Evolutionary conservation across 257 asterid species (phyloP), one percentile per base, ranked within the genome.

Genomic region (Salvia splendens): DNA sequence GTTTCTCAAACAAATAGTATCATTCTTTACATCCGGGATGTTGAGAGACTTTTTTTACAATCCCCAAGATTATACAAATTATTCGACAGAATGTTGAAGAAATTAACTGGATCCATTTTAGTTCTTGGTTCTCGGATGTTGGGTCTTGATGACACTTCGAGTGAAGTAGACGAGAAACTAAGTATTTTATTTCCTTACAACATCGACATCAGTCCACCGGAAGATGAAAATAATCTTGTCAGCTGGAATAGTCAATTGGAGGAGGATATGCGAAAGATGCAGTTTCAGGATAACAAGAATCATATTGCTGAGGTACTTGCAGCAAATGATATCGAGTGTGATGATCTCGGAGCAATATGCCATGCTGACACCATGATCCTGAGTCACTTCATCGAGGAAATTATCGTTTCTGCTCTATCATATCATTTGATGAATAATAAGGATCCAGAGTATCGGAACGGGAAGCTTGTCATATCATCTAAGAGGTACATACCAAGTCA

Each of bases 201-300:
- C 64, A 85, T 94, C 38, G 92, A 85, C 56, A 85, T 94, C 64
- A 85, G 88, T 50, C 87, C 96, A 3, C 99, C 99, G 7, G 92
- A 88, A 75, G 96, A 94, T 58, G 99, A 89, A 71, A 73, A 75
- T 65, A 86, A 78, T 80, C 95, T 87, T 41, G 69, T 68, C 36
- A 82, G 78, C 81, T 94, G 99, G 99, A 88, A 91, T 81, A 82
- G 86, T 61, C 97, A 91, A 68, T 77, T 94, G 72, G 99, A 89
- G 69, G 96, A 87, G 74, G 96, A 91, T 60, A 88, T 87, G 87
- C 87, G 79, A 74, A 84, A 68, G 87, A 86, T 91, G 38, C 95
- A 87, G 71, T 59, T 81, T 69, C 96, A 87, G 79, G 97, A 91
- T 64, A 94, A 85, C 81, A 94, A 81, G 78, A 94, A 88, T 69